These are phyloP conservation scores for Nitzschia sp. DNA, from an alignment of 108 stramenopile genomes.

Conservation along the genomic window DNA sequence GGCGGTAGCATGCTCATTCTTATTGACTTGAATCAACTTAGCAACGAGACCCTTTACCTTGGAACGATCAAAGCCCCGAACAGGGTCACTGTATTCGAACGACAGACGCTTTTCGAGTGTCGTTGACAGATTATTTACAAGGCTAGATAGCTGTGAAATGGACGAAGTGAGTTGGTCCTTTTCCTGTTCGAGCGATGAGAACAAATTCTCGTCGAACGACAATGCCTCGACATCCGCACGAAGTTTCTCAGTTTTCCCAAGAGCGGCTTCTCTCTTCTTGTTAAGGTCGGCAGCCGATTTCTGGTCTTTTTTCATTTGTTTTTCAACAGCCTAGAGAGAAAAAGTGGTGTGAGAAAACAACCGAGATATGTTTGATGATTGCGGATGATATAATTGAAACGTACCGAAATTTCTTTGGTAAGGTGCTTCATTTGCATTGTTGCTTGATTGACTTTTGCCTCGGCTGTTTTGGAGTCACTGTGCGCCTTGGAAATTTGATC, in stretches of 20 bases:
- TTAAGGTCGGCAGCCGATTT: constrained; percentile 67
- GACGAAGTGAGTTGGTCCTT: constrained; percentile 60
- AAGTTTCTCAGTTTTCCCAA: constrained; percentile 52
- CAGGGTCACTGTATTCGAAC: constrained; percentile 93
- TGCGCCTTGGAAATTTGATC: constrained; percentile 87
- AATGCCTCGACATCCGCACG: constrained; percentile 39
- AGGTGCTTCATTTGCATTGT: constrained; percentile 91
- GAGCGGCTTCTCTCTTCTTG: constrained; percentile 52
- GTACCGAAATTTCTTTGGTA: constrained; percentile 68
- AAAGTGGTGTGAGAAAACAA: too few relatives aligned
- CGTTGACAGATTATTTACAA: constrained; percentile 77
- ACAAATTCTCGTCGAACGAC: constrained; percentile 61
- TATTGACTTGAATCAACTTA: constrained; percentile 80
- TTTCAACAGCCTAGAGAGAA: constrained; percentile 66
- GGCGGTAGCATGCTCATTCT: constrained; percentile 83
- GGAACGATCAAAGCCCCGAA: constrained; percentile 89
- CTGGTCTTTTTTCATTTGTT: constrained; percentile 81
- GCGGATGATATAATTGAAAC: constrained; percentile 6
- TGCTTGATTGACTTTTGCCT: constrained; percentile 87
- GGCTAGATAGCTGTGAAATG: constrained; percentile 51
- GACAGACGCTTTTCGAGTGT: constrained; percentile 86
- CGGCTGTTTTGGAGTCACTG: constrained; percentile 87
- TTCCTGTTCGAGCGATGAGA: constrained; percentile 65
- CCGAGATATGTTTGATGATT: too few relatives aligned
- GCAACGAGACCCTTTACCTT: constrained; percentile 97